A percentile compares a stretch with the other conserved stretches of the same genome.
phyloP scores from a whole-genome alignment of 257 asterid genomes.

The Capsicum baccatum region DNA sequence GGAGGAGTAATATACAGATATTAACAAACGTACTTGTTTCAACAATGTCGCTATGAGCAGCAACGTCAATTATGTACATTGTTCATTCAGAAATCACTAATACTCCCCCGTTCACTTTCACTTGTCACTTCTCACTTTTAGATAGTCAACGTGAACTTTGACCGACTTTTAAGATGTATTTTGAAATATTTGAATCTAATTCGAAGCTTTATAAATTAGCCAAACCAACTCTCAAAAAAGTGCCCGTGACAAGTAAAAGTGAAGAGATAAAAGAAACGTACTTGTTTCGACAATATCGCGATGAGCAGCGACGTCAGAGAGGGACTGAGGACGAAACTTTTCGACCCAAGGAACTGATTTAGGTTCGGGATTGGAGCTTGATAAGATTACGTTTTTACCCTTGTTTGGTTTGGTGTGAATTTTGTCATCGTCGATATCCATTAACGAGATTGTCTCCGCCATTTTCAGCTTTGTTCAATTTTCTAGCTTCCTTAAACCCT shows the following conservation, averaged over 20 bases:
- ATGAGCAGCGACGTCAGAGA: slow-evolving; percentile 97
- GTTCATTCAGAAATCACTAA: not conserved
- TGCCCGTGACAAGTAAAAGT: no score
- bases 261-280: slow-evolving; percentile 29
- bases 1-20: no score
- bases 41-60: no score
- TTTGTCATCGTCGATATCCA: slow-evolving; percentile 81
- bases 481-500: slow-evolving; percentile 24
- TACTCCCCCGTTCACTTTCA: no score
- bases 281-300: slow-evolving; percentile 95
- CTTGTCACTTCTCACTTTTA: no score
- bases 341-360: slow-evolving; percentile 94
- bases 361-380: slow-evolving; percentile 46
- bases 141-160: no score
- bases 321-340: slow-evolving; percentile 95
- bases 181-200: no score
- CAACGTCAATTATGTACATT: not conserved
- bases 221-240: no score
- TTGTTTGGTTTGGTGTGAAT: slow-evolving; percentile 44
- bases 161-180: no score
- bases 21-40: no score
- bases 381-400: slow-evolving; percentile 60
- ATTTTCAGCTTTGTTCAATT: slow-evolving; percentile 37
- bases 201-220: no score
- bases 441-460: slow-evolving; percentile 65